These are phyloP conservation scores for Lodderomyces metapsilosis DNA, from an alignment of 1,139 yeast genomes.

Conservation along the genomic window DNA sequence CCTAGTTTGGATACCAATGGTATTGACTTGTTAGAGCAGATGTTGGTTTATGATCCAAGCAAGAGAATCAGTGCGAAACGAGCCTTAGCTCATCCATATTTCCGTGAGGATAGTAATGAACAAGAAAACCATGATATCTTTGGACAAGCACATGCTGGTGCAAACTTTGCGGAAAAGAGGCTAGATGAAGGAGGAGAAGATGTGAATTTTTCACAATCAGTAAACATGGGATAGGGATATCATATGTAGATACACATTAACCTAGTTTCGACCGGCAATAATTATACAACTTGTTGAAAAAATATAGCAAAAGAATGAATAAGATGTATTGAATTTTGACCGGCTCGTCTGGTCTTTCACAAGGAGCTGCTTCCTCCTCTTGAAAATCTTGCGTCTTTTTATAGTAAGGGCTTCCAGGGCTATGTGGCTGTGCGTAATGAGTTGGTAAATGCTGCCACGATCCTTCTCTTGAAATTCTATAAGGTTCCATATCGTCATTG, in stretches of 20 bases:
- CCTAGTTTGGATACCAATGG: constrained; percentile 83
- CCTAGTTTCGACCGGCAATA: neutral
- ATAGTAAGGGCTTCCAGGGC: neutral
- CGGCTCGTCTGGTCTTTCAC: constrained; percentile 1
- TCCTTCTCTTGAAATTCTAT: constrained; percentile 1
- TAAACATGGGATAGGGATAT: constrained; percentile 32
- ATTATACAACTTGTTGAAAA: constrained; percentile 1
- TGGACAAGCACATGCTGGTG: neutral
- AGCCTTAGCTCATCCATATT: constrained; percentile 88
- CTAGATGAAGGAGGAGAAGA: constrained; percentile 11
- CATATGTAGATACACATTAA: too few relatives aligned
- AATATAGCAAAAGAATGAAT: neutral
- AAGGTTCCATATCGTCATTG: constrained; percentile 1
- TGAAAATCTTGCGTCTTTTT: neutral
- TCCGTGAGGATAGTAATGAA: constrained; percentile 36
- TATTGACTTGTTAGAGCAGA: constrained; percentile 72
- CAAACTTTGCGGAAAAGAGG: neutral
- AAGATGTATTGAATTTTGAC: neutral
- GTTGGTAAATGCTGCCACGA: neutral
- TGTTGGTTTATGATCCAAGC: constrained; percentile 91
- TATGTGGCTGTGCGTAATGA: neutral
- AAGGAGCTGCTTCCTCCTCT: neutral
- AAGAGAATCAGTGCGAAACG: constrained; percentile 92
- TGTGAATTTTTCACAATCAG: constrained; percentile 30
- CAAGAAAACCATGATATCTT: constrained; percentile 17